Evolutionary conservation across 345 rosid genomes (phyloP), one percentile per base, ranked within the genome.

Genomic region (Boechera divaricarpa): DNA sequence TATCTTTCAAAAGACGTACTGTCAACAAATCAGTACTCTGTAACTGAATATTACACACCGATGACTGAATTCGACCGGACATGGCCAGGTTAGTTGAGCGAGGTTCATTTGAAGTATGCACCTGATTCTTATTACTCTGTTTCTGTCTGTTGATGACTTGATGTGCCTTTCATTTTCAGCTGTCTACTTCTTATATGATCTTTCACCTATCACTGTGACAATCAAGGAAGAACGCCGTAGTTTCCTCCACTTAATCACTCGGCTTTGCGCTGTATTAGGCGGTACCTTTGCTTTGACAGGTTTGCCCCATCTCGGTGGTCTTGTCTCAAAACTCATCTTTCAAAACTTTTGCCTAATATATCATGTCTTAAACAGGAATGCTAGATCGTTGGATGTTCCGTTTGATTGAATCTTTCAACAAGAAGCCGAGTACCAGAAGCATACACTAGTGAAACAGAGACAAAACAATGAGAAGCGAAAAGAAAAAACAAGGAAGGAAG

Each of bases 261-360:
- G 99, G 61, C 99, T 96, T 67, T 93, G 97, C 82, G 99, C 98
- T n/a, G 96, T 96, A 48, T 83, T 96, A 74, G 99, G 99, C 3
- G 97, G 99, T 42, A 96, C 99, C 61, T 96, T 93, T 86, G 99
- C 98, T 28, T 69, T 96, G 58, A 89, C 99, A 86, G 98, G 99
- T 96, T 63, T n/a, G 81, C 77, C 15, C 52, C 70, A 10, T 63
- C 56, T 77, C 9, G 0, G 10, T 63, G 1, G 12, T 63, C 44
- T 54, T 1, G 7, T 21, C 44, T 70, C 65, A 45, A 2, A 9
- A 55, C 12, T 48, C 39, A 4, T 39, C 10, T 6, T 29, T 28
- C 4, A 6, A 12, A n/a, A 1, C 48, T 1, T 47, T 12, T 10
- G 5, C 5, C 2, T 64, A 12, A 48, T 48, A 5, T 29, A 36